Evolutionary conservation across 2,329 filamentous ascomycete genomes (phyloP), one percentile per base, ranked within the genome.

Genomic region (Stemphylium lycopersici): DNA sequence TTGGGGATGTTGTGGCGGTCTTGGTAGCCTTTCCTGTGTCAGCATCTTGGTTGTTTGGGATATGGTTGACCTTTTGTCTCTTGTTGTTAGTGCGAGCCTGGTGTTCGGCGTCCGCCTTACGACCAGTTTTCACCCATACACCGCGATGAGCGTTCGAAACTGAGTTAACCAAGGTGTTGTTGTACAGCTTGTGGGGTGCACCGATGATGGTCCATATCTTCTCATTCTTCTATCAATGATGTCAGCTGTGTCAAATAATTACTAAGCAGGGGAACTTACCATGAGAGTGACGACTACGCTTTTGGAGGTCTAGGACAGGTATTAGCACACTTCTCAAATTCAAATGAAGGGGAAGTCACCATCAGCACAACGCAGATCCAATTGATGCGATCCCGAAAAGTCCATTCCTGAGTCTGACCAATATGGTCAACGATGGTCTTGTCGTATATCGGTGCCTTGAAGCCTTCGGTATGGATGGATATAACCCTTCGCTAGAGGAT

Each of bases 171-270:
- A 56, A n/a, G 10, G 46, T 56, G 44, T 45, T 52, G 11, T 36
- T 43, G 33, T 54, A 54, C 15, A 61, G 43, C 44, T 56, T 61
- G n/a, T 61, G 58, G 7, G 58, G 58, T 4, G 58, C 52, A 26
- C 59, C 56, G 20, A 61, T 40, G 3, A 47, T 48, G 7, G 42
- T 48, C 56, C 53, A 57, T 10, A 32, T 40, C 39, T 61, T 61
- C 16, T 61, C 56, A 15, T 59, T 29, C 36, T 59, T 61, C 58
- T 60, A 16, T 6, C 4, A 10, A 10, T 11, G 3, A 13, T 11
- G n/a, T 60, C 16, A 60, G 55, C 4, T 36, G n/a, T 4, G 15
- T 3, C 15, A 4, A 12, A 3, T n/a, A 5, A n/a, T 2, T 33
- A 34, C 5, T 6, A 10, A 22, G 6, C 15, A 13, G 4, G 2